Conservation (phyloP, 2,329 filamentous ascomycete genomes). For the Ophiostoma novo-ulmi region DNA sequence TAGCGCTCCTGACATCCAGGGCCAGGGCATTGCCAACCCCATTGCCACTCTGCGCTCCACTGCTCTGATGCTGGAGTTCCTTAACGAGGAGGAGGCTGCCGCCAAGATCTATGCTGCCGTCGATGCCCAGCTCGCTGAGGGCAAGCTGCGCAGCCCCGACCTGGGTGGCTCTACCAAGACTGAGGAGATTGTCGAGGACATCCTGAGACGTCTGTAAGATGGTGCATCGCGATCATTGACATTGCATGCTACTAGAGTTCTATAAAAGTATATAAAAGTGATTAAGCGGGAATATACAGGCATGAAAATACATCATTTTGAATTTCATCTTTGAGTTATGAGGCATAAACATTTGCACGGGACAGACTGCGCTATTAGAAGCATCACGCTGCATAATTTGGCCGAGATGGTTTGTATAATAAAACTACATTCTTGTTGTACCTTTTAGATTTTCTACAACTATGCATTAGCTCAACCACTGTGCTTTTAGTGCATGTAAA, state of each 20-base stretch:
- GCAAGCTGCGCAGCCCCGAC: slow-evolving; percentile 77
- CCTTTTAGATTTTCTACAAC: background rate
- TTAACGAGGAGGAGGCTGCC: slow-evolving; percentile 80
- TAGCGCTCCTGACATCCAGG: slow-evolving; percentile 91
- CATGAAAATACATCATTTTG: background rate
- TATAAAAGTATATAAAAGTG: slow-evolving; percentile 10
- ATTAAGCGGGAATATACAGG: slow-evolving; percentile 4
- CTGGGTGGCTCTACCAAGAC: slow-evolving; percentile 83
- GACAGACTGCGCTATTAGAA: background rate
- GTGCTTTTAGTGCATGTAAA: background rate
- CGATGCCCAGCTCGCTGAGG: slow-evolving; percentile 82
- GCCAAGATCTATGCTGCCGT: slow-evolving; percentile 87
- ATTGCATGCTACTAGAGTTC: background rate
- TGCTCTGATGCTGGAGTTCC: slow-evolving; percentile 93
- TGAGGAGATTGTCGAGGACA: slow-evolving; percentile 79
- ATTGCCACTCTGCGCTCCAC: slow-evolving; percentile 90
- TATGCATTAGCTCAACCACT: background rate
- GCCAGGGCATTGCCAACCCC: slow-evolving; percentile 87
- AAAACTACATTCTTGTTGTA: background rate
- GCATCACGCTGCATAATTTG: background rate
- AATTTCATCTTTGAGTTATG: background rate
- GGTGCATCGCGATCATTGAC: background rate
- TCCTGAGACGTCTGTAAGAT: slow-evolving; percentile 70
- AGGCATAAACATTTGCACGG: background rate
- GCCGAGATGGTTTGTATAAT: background rate